phyloP scores from a whole-genome alignment of 1,284 basidiomycete species.

The Ganoderma sp. region DNA sequence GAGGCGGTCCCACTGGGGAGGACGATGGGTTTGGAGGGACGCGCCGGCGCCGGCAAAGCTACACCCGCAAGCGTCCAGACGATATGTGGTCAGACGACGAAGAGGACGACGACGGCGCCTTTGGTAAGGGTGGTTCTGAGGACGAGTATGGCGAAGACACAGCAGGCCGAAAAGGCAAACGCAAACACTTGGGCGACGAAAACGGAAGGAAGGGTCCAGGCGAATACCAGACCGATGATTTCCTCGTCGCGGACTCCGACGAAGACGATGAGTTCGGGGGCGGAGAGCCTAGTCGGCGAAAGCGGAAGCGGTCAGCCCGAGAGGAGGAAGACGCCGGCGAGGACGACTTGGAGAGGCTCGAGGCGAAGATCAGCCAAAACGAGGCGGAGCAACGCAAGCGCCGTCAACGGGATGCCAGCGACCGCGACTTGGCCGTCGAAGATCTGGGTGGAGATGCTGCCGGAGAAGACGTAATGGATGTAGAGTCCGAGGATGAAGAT shows the following conservation, averaged over 20 bases:
- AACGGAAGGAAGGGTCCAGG: constrained; percentile 53
- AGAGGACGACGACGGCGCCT: constrained; percentile 45
- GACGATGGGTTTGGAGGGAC: constrained; percentile 54
- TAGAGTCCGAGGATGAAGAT: constrained; percentile 71
- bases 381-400: constrained; percentile 56
- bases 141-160: constrained; percentile 51
- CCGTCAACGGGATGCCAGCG: constrained; percentile 41
- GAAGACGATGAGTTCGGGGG: constrained; percentile 56
- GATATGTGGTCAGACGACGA: constrained; percentile 55
- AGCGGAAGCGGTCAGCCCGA: constrained; percentile 46
- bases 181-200: constrained; percentile 47
- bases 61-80: constrained; percentile 43
- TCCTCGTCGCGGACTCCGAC: constrained; percentile 78
- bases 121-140: constrained; percentile 63
- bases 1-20: constrained; percentile 49
- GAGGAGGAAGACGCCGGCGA: constrained; percentile 55
- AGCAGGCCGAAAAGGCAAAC: constrained; percentile 47
- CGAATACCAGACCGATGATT: constrained; percentile 84
- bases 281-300: constrained; percentile 40
- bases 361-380: constrained; percentile 60
- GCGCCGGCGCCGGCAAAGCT: constrained; percentile 44
- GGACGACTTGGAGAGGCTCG: constrained; percentile 72
- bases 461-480: constrained; percentile 64
- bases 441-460: constrained; percentile 47
- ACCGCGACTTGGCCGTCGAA: constrained; percentile 22